Percentiles rank a stretch among this genome's conserved stretches.
Evolutionary conservation across 805 yeast genomes (phyloP).

Genomic region (Candida anglica): DNA sequence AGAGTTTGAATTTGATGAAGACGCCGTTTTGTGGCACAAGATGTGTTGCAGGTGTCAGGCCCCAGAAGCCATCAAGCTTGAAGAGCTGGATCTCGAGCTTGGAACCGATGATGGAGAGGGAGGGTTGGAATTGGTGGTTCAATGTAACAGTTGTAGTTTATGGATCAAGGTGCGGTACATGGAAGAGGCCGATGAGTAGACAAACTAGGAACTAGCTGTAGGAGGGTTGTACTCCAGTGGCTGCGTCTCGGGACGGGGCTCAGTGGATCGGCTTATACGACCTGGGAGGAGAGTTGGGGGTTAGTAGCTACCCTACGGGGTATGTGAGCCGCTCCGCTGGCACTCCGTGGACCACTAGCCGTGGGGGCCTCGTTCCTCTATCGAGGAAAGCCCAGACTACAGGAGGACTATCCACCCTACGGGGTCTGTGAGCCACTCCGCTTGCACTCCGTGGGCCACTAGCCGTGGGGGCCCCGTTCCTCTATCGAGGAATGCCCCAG

Average conservation of each 20-base stretch:
- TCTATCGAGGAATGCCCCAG: too few relatives aligned
- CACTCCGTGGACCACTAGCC: too few relatives aligned
- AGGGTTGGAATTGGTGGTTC: slow-evolving; percentile 63
- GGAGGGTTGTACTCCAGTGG: neutral
- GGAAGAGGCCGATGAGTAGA: slow-evolving; percentile 32
- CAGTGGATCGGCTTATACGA: neutral
- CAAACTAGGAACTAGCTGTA: too few relatives aligned
- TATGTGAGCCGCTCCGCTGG: too few relatives aligned
- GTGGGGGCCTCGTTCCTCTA: too few relatives aligned
- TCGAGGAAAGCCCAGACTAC: too few relatives aligned
- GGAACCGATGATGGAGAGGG: slow-evolving; percentile 52
- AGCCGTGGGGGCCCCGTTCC: too few relatives aligned
- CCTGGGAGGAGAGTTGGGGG: neutral
- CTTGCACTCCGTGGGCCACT: too few relatives aligned
- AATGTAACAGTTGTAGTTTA: slow-evolving; percentile 78
- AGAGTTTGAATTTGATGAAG: slow-evolving; percentile 45
- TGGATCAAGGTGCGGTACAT: slow-evolving; percentile 77
- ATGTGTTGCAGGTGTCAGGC: slow-evolving; percentile 68
- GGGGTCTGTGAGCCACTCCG: too few relatives aligned
- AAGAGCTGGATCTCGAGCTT: slow-evolving; percentile 56
- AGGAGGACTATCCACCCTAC: too few relatives aligned
- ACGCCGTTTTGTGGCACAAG: slow-evolving; percentile 36
- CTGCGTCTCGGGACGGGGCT: neutral
- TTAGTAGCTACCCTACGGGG: too few relatives aligned
- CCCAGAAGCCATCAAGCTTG: slow-evolving; percentile 49